Evolutionary conservation across 495 filamentous ascomycete genomes (phyloP).

Genomic region (Aspergillus egyptiacus): DNA sequence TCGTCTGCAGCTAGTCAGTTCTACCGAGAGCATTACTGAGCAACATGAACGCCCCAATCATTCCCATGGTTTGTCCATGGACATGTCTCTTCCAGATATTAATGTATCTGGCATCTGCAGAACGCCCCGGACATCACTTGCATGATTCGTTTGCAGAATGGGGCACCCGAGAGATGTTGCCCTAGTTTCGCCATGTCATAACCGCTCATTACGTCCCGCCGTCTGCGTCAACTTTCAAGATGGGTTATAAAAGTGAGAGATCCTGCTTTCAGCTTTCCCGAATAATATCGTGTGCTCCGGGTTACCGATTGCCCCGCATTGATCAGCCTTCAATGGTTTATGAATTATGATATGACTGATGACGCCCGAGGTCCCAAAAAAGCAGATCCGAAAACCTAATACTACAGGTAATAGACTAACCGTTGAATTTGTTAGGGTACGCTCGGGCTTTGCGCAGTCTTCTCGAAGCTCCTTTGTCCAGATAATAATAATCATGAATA

Average conservation of each 20-base stretch:
- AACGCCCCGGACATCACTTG: constrained; percentile 7
- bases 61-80: constrained; percentile 17
- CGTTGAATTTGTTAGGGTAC: constrained; percentile 1
- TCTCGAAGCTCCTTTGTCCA: neutral
- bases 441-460: constrained; percentile 1
- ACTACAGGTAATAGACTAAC: too few species aligned
- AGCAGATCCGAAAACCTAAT: constrained; percentile 4
- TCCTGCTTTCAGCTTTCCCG: too few species aligned
- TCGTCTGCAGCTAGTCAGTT: constrained; percentile 16
- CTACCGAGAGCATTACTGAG: constrained; percentile 17
- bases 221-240: neutral
- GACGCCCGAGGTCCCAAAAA: too few species aligned
- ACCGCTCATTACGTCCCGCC: neutral
- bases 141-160: constrained; percentile 10
- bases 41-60: constrained; percentile 18
- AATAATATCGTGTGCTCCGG: neutral
- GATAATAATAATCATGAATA: neutral
- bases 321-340: constrained; percentile 1
- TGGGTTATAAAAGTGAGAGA: neutral
- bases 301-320: constrained; percentile 7
- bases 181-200: neutral
- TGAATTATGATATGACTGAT: constrained; percentile 1
- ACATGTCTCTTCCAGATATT: constrained; percentile 1
- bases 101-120: constrained; percentile 6
- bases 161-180: constrained; percentile 1